phyloP scores from a whole-genome alignment of 2,329 filamentous ascomycete genomes.

The Periconia digitata region DNA sequence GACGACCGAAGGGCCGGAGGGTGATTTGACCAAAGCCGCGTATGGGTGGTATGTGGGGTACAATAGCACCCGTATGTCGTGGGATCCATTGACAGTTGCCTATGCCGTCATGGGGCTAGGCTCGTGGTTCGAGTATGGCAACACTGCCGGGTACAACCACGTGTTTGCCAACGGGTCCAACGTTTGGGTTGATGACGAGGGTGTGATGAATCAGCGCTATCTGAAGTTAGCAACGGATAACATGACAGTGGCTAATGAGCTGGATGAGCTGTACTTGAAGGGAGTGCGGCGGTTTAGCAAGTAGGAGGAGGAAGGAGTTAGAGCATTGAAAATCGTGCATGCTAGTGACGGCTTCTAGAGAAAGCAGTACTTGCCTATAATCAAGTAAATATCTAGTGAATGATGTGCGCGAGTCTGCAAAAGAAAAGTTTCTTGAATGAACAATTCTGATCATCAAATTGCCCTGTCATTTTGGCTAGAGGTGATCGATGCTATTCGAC shows the following conservation, averaged over 20 bases:
- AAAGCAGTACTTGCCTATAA: too few species aligned
- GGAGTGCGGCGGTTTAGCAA: neutral
- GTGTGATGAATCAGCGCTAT: slow-evolving; percentile 45
- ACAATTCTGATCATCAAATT: too few species aligned
- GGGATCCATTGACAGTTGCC: slow-evolving; percentile 27
- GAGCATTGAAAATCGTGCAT: too few species aligned
- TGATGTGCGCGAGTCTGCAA: too few species aligned
- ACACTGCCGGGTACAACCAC: slow-evolving; percentile 46
- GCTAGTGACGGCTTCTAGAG: too few species aligned
- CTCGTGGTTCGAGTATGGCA: slow-evolving; percentile 40
- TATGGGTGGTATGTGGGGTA: slow-evolving; percentile 29
- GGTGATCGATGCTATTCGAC: too few species aligned
- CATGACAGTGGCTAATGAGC: slow-evolving; percentile 27
- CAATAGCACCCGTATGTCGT: slow-evolving; percentile 19
- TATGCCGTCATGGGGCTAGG: slow-evolving; percentile 25
- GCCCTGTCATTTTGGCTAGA: too few species aligned
- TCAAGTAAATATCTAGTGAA: too few species aligned
- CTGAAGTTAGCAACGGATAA: slow-evolving; percentile 39
- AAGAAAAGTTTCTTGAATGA: too few species aligned
- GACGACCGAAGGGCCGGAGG: slow-evolving; percentile 20
- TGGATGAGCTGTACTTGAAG: slow-evolving; percentile 32
- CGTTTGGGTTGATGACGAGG: slow-evolving; percentile 45
- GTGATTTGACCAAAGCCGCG: slow-evolving; percentile 20
- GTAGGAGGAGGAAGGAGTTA: neutral
- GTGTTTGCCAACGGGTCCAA: slow-evolving; percentile 47